These are phyloP conservation scores for Skeletonema tropicum DNA, from an alignment of 108 stramenopile genomes.

Conservation along the genomic window DNA sequence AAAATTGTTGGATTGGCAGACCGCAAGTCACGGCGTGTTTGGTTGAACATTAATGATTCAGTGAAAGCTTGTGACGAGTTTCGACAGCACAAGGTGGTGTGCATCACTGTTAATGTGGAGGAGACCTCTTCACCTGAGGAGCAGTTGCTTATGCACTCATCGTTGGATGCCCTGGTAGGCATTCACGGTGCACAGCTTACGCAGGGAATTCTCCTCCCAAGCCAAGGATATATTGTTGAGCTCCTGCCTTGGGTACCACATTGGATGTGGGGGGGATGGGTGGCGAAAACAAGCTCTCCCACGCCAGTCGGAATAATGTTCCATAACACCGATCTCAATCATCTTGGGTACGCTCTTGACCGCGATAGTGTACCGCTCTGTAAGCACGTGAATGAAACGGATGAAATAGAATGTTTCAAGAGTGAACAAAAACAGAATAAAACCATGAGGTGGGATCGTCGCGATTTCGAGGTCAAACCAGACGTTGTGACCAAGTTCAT, in stretches of 20 bases:
- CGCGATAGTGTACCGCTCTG: slow-evolving; percentile 22
- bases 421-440: background rate
- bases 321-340: slow-evolving; percentile 45
- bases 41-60: slow-evolving; percentile 18
- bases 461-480: slow-evolving; percentile 15
- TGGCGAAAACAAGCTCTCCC: slow-evolving; percentile 12
- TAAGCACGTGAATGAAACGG: background rate
- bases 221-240: slow-evolving; percentile 10
- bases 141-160: slow-evolving; percentile 32
- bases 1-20: slow-evolving; percentile 27
- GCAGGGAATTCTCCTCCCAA: slow-evolving; percentile 23
- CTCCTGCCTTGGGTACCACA: slow-evolving; percentile 22
- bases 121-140: slow-evolving; percentile 8
- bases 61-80: background rate
- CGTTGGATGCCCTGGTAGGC: slow-evolving; percentile 38
- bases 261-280: slow-evolving; percentile 20
- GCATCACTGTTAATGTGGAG: slow-evolving; percentile 39
- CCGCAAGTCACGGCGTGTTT: slow-evolving; percentile 16
- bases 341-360: slow-evolving; percentile 25
- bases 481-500: slow-evolving; percentile 14
- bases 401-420: slow-evolving; percentile 16
- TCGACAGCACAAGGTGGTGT: slow-evolving; percentile 19
- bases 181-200: slow-evolving; percentile 48
- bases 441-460: slow-evolving; percentile 9
- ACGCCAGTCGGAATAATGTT: slow-evolving; percentile 55